Evolutionary conservation across 1,284 basidiomycete genomes (phyloP).

Genomic region (Sporisorium sorghi): DNA sequence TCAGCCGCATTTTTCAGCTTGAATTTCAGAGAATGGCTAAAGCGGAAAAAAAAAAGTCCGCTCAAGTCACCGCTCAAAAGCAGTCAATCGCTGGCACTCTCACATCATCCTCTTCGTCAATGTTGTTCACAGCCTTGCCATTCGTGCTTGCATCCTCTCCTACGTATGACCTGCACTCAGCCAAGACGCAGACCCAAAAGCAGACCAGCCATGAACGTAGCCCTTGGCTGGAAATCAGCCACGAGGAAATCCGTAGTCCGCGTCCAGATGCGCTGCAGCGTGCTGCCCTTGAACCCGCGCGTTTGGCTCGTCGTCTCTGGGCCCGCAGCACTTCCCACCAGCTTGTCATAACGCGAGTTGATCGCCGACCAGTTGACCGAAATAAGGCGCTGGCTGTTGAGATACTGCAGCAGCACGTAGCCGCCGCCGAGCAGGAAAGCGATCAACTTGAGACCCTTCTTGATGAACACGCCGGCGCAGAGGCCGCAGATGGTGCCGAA

Average conservation of each 20-base stretch:
- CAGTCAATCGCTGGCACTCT: background rate
- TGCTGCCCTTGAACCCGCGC: conserved; percentile 71
- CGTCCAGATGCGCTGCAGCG: conserved; percentile 74
- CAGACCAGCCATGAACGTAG: conserved; percentile 73
- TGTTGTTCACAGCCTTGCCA: background rate
- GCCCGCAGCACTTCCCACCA: conserved; percentile 77
- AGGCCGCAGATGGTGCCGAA: conserved; percentile 87
- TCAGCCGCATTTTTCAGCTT: conserved; percentile 1
- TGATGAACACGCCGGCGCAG: conserved; percentile 91
- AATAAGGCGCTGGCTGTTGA: conserved; percentile 72
- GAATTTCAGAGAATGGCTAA: background rate
- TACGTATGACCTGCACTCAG: conserved; percentile 63
- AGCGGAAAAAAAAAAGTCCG: conserved; percentile 14
- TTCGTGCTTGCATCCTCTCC: too few relatives aligned
- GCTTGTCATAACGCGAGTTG: conserved; percentile 76
- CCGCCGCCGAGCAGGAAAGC: conserved; percentile 81
- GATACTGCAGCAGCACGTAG: conserved; percentile 65
- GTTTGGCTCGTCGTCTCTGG: conserved; percentile 70
- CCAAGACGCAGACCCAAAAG: conserved; percentile 72
- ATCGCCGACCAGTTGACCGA: conserved; percentile 81
- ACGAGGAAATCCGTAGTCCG: conserved; percentile 87
- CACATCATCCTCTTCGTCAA: too few relatives aligned
- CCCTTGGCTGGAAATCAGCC: conserved; percentile 85
- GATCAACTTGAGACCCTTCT: conserved; percentile 86
- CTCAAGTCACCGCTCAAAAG: conserved; percentile 18